Evolutionary conservation across 2,329 filamentous ascomycete genomes (phyloP), one percentile per base, ranked within the genome.

Genomic region (Stemphylium vesicarium): DNA sequence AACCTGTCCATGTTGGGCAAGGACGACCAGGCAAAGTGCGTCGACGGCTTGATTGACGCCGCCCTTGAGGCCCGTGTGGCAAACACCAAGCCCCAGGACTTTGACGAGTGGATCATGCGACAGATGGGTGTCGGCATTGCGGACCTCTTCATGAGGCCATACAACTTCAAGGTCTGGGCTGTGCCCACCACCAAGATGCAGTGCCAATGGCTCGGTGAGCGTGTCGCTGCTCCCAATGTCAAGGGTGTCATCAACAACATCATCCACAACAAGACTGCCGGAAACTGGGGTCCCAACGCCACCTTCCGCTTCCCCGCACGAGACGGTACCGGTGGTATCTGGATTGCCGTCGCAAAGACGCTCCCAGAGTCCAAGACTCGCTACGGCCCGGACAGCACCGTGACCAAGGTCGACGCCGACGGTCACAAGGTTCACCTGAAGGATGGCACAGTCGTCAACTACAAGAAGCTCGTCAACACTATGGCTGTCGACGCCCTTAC

Each of bases 141-240:
- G 65, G 88, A 99, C 77, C 84, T 94, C 69, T 99, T 99, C 86
- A 99, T 99, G 95, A 86, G 95, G 71, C 95, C 95, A 50, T 99
- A 99, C 85, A 99, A 99, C 87, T 99, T 89, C 88, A 99, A 99
- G 83, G 95, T 99, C 76, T 99, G 95, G 95, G 95, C 95, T 60
- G 94, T 98, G 70, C 95, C 95, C 56, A 97, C 94, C 52, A 96
- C 90, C 67, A 96, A 96, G 93, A 99, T 99, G 95, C 95, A 98
- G 91, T 96, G 92, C 79, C 83, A 88, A 77, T 99, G 95, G 95
- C 90, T 98, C 61, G 95, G 95, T 71, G 95, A 99, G 87, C 94
- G 95, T 84, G 95, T 99, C 48, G 95, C 95, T 57, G 93, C 94
- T 49, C 95, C 95, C 64, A 91, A 99, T 76, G 85, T 97, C 82